These are phyloP conservation scores for Cutaneotrichosporon sp. DNA, from an alignment of 1,284 basidiomycete genomes.

Conservation along the genomic window DNA sequence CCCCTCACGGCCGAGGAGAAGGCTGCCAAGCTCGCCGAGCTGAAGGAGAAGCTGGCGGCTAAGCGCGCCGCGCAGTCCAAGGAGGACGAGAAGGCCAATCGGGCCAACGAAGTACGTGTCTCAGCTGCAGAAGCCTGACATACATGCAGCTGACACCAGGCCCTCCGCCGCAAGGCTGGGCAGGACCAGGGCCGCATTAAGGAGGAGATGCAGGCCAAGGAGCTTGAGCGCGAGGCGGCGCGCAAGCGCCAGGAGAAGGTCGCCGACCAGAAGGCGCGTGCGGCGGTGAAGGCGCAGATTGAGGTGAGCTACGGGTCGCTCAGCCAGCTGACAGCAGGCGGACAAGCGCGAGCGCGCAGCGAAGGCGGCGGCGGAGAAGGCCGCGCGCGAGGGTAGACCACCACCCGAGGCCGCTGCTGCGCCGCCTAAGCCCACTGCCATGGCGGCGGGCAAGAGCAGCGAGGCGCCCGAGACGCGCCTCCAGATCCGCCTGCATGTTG, in stretches of 20 bases:
- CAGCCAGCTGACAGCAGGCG: conserved; percentile 52
- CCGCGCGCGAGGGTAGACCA: conserved; percentile 69
- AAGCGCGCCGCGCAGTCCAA: conserved; percentile 69
- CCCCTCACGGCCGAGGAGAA: conserved; percentile 96
- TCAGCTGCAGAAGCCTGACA: conserved; percentile 17
- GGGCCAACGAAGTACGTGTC: conserved; percentile 66
- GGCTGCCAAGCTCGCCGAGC: conserved; percentile 74
- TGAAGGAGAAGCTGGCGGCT: conserved; percentile 71
- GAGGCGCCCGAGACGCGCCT: conserved; percentile 81
- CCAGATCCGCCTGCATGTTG: conserved; percentile 74
- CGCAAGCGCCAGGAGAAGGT: conserved; percentile 79
- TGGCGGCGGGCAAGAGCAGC: conserved; percentile 60
- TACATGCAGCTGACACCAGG: conserved; percentile 29
- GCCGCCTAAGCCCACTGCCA: conserved; percentile 30
- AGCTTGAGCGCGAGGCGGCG: conserved; percentile 75
- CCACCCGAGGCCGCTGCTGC: conserved; percentile 53
- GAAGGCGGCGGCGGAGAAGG: conserved; percentile 83
- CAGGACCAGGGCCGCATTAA: conserved; percentile 74
- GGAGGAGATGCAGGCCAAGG: conserved; percentile 76
- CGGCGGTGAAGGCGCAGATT: conserved; percentile 85
- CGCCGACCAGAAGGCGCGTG: conserved; percentile 77
- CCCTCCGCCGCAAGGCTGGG: conserved; percentile 76
- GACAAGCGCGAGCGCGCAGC: conserved; percentile 87
- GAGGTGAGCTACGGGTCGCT: conserved; percentile 55
- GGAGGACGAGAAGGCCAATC: conserved; percentile 69